Evolutionary conservation across 1,139 yeast genomes (phyloP).

Genomic region (Pichia sp.): DNA sequence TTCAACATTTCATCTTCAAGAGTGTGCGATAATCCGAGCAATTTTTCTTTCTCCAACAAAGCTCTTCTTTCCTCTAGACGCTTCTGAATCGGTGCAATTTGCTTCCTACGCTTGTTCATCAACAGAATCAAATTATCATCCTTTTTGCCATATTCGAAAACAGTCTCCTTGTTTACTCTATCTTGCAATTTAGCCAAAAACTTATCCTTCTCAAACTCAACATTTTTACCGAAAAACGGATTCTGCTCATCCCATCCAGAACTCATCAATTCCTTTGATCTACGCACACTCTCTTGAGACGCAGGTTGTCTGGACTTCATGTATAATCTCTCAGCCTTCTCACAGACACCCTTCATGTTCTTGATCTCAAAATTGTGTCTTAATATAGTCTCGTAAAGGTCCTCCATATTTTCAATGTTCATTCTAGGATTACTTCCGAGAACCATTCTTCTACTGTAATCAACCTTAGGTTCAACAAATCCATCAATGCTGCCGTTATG

Average conservation of each 20-base stretch:
- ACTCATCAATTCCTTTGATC: slow-evolving; percentile 74
- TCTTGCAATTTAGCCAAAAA: slow-evolving; percentile 66
- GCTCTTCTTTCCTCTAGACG: slow-evolving; percentile 67
- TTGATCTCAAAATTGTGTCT: slow-evolving; percentile 63
- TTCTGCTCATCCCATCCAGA: slow-evolving; percentile 90
- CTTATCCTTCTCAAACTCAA: slow-evolving; percentile 76
- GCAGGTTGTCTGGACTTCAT: slow-evolving; percentile 83
- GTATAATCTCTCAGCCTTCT: slow-evolving; percentile 83
- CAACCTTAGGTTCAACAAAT: slow-evolving; percentile 31
- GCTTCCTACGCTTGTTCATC: slow-evolving; percentile 81
- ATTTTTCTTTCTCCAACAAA: slow-evolving; percentile 63
- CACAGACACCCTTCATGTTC: slow-evolving; percentile 62
- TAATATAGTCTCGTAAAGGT: slow-evolving; percentile 58
- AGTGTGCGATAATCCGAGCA: slow-evolving; percentile 67
- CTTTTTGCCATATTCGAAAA: slow-evolving; percentile 74
- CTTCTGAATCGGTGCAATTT: slow-evolving; percentile 71
- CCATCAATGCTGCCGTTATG: too few species aligned
- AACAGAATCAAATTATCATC: slow-evolving; percentile 72
- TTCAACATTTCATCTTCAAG: slow-evolving; percentile 62
- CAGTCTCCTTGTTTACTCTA: slow-evolving; percentile 76
- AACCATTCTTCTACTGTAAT: slow-evolving; percentile 60
- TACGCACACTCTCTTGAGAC: slow-evolving; percentile 72
- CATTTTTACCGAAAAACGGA: slow-evolving; percentile 62
- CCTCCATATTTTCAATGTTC: slow-evolving; percentile 65
- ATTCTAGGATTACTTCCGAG: slow-evolving; percentile 77